phyloP scores from a whole-genome alignment of 1,284 basidiomycete species.

The Neolentinus lepideus region DNA sequence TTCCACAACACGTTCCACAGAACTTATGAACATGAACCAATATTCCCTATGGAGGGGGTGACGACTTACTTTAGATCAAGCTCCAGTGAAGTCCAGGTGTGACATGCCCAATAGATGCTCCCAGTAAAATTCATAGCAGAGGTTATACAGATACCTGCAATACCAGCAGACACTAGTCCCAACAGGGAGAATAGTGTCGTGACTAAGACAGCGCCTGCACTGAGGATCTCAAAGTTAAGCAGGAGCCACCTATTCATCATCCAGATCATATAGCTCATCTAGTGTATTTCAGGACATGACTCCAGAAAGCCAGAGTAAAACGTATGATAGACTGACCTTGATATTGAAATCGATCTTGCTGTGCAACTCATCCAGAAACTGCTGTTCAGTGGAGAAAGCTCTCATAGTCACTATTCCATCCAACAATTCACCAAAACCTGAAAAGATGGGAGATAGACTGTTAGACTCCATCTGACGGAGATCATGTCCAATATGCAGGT shows the following conservation, averaged over 20 bases:
- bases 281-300: background rate
- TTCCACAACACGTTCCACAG: constrained; percentile 84
- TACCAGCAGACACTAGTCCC: constrained; percentile 61
- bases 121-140: constrained; percentile 59
- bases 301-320: background rate
- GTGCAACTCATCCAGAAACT: constrained; percentile 72
- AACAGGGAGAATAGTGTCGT: constrained; percentile 74
- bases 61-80: constrained; percentile 55
- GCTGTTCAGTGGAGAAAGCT: constrained; percentile 78
- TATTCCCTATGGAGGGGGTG: background rate
- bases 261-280: constrained; percentile 77
- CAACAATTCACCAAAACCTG: constrained; percentile 74
- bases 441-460: constrained; percentile 64
- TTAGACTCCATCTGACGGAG: constrained; percentile 76
- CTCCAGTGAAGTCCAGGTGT: constrained; percentile 53
- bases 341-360: constrained; percentile 58
- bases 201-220: constrained; percentile 53
- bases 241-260: constrained; percentile 79
- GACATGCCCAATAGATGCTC: constrained; percentile 65
- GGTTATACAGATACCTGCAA: constrained; percentile 83
- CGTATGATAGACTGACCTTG: constrained; percentile 30
- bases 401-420: constrained; percentile 82
- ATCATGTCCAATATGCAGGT: constrained; percentile 71
- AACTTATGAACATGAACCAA: constrained; percentile 31
- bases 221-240: constrained; percentile 72